Base-by-base conservation (phyloP, 192 early-diverging fungal species). In the Backusella macrospora region DNA sequence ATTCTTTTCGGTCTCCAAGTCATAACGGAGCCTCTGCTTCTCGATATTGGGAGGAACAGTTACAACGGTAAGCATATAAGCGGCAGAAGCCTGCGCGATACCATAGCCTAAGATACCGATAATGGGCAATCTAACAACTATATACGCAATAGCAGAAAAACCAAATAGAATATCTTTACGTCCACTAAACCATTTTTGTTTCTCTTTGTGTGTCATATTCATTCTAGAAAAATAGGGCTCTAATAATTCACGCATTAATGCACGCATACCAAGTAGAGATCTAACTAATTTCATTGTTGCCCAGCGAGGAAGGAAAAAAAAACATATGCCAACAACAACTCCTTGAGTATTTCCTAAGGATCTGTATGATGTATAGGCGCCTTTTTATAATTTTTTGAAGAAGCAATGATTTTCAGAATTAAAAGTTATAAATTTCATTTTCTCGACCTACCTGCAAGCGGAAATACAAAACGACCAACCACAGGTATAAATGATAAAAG, bases 181-280 rank as follows among this genome's bases (percentile, higher is more conserved):
- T 39, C 81, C 81, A 45, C 71, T 78, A 75, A 87, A 90, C 89
- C 89, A 90, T 63, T 82, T 76, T 21, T 80, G 80, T 65, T 82
- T 85, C 45, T 81, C 80, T 40, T 79, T 77, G 68, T 80, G 75
- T 15, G 67, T 76, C 79, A 88, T 81, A 1, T 77, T 71, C 65
- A 87, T 74, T 21, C 87, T 68, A 34, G 80, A 78, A 78, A 90
- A 90, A 76, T 88, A 90, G n/a, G 89, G 89, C 44, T 88, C 89
- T 43, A 90, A 48, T 16, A 90, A 71, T 77, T 90, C 89, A 16
- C 89, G 82, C 63, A 82, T 88, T 47, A 90, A 70, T 1, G 82
- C 72, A 39, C 87, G 77, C 73, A 84, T 84, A 26, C 80, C 83
- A 73, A 87, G 78, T 62, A 87, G 82, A 2, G 81, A 82, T 63